Evolutionary conservation across 2,329 filamentous ascomycete species (phyloP).

Genomic region (Cladosporium phlei): DNA sequence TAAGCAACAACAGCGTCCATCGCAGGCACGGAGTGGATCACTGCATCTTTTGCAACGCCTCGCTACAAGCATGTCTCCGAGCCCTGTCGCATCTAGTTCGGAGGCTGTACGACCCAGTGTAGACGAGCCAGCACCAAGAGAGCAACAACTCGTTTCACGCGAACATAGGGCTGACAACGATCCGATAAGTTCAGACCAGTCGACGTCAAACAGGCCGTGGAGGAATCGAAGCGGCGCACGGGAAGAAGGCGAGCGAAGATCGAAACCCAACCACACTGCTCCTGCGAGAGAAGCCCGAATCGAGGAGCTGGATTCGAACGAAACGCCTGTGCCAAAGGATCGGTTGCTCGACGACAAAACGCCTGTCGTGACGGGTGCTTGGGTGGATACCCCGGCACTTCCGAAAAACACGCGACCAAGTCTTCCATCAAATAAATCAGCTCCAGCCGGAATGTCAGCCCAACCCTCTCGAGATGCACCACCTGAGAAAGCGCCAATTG

Average conservation of each 20-base stretch:
- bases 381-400: slow-evolving; percentile 42
- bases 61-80: slow-evolving; percentile 44
- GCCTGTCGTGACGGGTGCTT: slow-evolving; percentile 44
- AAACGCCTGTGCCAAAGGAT: not conserved
- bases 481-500: no score
- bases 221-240: not conserved
- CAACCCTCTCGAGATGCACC: no score
- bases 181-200: not conserved
- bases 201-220: not conserved
- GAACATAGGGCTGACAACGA: not conserved
- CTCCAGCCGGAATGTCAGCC: no score
- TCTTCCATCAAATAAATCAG: no score
- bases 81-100: slow-evolving; percentile 31
- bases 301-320: not conserved
- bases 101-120: not conserved
- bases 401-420: not conserved
- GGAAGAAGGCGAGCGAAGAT: slow-evolving; percentile 5
- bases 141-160: not conserved
- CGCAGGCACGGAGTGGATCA: slow-evolving; percentile 39
- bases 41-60: slow-evolving; percentile 43
- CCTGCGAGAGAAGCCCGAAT: no score
- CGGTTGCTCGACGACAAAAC: slow-evolving; percentile 23
- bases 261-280: not conserved
- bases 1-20: slow-evolving; percentile 26
- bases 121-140: not conserved